Evolutionary conservation across 345 rosid genomes (phyloP), one percentile per base, ranked within the genome.

Genomic region (Aquilaria malaccensis): DNA sequence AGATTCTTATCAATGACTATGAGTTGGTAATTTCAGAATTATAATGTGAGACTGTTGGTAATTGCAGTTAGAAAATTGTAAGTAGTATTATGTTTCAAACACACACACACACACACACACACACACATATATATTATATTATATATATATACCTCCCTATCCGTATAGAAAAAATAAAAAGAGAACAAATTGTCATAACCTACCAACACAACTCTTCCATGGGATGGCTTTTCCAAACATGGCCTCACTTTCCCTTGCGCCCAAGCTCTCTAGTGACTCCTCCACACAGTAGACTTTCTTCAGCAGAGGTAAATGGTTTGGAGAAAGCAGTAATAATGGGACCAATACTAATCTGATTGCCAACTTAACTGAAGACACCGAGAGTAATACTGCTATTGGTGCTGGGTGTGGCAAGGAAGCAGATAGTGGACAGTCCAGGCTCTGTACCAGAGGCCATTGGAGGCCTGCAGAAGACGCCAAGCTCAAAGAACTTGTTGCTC

Each of bases 361-460:
- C 37, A 51, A 50, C 62, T 69, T 66, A 30, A 71, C 69, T 56
- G 82, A 73, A 59, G 71, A 75, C 30, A 71, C 58, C 58, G 65
- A 68, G 61, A 69, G 61, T 54, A 67, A 70, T n/a, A 56, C 31
- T 62, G 50, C 1, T 2, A 32, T 58, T 9, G 58, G 7, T 30
- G 60, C 72, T 63, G 22, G 22, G 22, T 22, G 0, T 22, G 75
- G 71, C 51, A 84, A 79, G 75, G 81, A 79, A 68, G 66, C 67
- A 22, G 22, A 22, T 22, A 22, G 22, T 74, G 89, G 78, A 9
- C 91, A 86, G 70, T 80, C 83, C 56, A 87, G 82, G 82, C 85
- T 85, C 7, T 94, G 95, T 52, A 82, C 96, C 1, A 86, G 99
- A 63, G 97, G 99, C 33, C 99, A 95, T 57, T 95, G 99, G 99